phyloP scores from a whole-genome alignment of 2,329 filamentous ascomycete genomes.

The Coccinonectria pachysandricola region DNA sequence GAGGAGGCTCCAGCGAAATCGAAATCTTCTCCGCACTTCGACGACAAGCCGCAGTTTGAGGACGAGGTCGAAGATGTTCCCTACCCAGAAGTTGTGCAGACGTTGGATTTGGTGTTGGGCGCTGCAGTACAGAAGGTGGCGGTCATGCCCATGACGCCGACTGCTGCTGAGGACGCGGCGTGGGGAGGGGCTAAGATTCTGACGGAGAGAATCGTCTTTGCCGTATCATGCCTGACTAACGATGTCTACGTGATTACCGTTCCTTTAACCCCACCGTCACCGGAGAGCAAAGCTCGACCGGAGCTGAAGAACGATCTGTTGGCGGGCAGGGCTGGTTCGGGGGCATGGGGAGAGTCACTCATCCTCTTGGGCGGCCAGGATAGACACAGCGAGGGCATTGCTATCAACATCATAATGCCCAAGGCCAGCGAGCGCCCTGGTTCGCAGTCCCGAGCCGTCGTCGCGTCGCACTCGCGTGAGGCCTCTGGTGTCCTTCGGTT shows the following conservation, averaged over 20 bases:
- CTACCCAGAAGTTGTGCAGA: conserved; percentile 48
- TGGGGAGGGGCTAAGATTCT: conserved; percentile 38
- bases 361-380: conserved; percentile 43
- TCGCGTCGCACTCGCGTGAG: conserved; percentile 50
- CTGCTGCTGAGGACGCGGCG: conserved; percentile 36
- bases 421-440: conserved; percentile 29
- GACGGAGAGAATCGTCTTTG: conserved; percentile 49
- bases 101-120: conserved; percentile 49
- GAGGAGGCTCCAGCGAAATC: conserved; percentile 34
- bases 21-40: conserved; percentile 23
- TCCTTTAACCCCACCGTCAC: conserved; percentile 51
- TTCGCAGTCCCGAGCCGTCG: conserved; percentile 34
- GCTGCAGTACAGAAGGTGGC: conserved; percentile 46
- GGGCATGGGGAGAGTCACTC: conserved; percentile 53
- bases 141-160: conserved; percentile 41
- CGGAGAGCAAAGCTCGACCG: conserved; percentile 44
- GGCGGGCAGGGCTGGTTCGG: conserved; percentile 45
- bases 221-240: conserved; percentile 47
- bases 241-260: conserved; percentile 48
- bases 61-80: conserved; percentile 37
- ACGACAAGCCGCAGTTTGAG: conserved; percentile 50
- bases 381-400: conserved; percentile 42
- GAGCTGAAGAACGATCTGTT: conserved; percentile 42
- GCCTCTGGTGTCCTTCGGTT: conserved; percentile 47
- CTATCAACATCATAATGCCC: conserved; percentile 40